Evolutionary conservation across 345 rosid genomes (phyloP), one percentile per base, ranked within the genome.

Genomic region (Pugionium cornutum): DNA sequence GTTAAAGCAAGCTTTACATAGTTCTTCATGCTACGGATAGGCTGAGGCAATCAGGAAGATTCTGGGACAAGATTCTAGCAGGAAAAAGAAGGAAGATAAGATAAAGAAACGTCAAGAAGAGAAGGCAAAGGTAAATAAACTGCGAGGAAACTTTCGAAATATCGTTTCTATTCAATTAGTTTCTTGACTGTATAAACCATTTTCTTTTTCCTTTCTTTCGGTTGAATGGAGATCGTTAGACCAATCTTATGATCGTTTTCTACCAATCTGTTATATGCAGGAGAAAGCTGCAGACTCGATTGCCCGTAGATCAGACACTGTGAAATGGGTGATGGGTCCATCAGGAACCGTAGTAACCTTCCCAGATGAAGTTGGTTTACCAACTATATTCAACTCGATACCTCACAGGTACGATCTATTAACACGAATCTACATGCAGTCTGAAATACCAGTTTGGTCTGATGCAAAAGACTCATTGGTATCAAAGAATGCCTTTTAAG

Each of bases 21-120:
- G n/a, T 51, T 18, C 11, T 44, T 72, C 33, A 42, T 1, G 6
- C 27, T 35, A 64, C 0, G 34, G 51, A 48, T 67, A 94, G 99
- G 99, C 91, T 52, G 96, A 94, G 81, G 99, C 97, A 54, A 90
- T 90, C 42, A 83, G 88, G 74, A 94, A 88, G 89, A 94, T 94
- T 57, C 88, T 90, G 2, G 96, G 97, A 47, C 97, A 90, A 82
- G 96, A 86, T 76, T 90, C 99, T 34, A 81, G 64, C 76, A 75
- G 96, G 73, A 89, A 86, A 81, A 94, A 86, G 76, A 83, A 86
- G 42, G 97, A 90, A 79, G 92, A 82, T 41, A 86, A 90, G 81
- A 80, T 74, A 1, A 90, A 90, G 80, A 88, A 81, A 79, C 90
- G 84, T 7, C 92, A 69, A 78, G 95, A 86, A 80, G 97, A 89